A percentile compares a stretch with the other conserved stretches of the same genome.
These are phyloP conservation scores for Heterobasidion irregulare DNA, from an alignment of 1,284 basidiomycete species.

Conservation along the genomic window DNA sequence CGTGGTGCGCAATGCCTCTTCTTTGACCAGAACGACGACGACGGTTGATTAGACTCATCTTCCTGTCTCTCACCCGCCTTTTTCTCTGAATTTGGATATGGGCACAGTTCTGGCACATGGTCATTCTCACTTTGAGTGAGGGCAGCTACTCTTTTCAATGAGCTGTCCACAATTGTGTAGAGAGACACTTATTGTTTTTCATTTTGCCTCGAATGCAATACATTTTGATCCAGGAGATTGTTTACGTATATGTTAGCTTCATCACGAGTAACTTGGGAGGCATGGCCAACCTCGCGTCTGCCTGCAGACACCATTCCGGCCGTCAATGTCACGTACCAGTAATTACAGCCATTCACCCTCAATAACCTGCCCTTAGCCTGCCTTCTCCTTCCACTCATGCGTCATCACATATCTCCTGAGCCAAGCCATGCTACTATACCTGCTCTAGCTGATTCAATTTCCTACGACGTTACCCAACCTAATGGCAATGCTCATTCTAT, in stretches of 20 bases:
- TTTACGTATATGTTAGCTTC: background rate
- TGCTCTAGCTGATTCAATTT: background rate
- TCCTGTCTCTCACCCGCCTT: constrained; percentile 66
- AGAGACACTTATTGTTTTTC: constrained; percentile 38
- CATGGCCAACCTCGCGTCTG: background rate
- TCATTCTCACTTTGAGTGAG: constrained; percentile 75
- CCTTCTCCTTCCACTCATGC: too few species aligned
- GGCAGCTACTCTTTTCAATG: constrained; percentile 38
- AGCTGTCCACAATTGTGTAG: constrained; percentile 72
- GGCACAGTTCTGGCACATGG: constrained; percentile 55
- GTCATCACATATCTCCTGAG: too few species aligned
- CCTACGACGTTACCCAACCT: background rate
- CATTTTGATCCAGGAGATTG: background rate
- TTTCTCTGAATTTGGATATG: constrained; percentile 21
- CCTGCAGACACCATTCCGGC: background rate
- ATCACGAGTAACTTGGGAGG: background rate
- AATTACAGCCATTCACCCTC: background rate
- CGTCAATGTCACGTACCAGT: background rate
- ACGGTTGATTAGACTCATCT: constrained; percentile 46
- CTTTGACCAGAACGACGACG: constrained; percentile 60
- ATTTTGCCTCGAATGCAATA: background rate
- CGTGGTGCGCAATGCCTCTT: constrained; percentile 1
- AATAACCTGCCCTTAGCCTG: too few species aligned
- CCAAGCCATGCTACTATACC: background rate
- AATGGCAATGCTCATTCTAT: constrained; percentile 13